Evolutionary conservation across 2,329 filamentous ascomycete genomes (phyloP), one percentile per base, ranked within the genome.

Genomic region (Nothophaeocryptopus gaeumannii): DNA sequence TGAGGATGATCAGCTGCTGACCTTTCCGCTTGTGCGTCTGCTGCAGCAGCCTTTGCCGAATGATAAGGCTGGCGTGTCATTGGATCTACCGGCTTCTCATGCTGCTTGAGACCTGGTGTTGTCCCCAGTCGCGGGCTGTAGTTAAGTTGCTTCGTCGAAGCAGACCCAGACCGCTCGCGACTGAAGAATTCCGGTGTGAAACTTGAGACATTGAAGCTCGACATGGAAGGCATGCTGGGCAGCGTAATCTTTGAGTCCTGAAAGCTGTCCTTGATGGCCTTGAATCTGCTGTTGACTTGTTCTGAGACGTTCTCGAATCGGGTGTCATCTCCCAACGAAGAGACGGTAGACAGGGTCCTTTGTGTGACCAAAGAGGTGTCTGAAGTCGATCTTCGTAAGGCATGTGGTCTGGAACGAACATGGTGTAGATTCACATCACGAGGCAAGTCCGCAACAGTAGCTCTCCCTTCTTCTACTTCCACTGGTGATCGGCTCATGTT

Each of bases 251-350:
- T 88, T 2, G 90, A 88, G 61, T 96, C 90, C 64, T 89, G 84
- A 54, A 88, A 82, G 64, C 86, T 95, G 66, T 96, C 91, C 64
- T 84, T 87, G 66, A 97, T 88, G 4, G 92, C 92, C 72, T 95
- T 95, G 64, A 93, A 78, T 36, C 92, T 81, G 59, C 87, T 89
- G 63, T 96, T 97, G 58, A 92, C 86, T 74, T 93, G 88, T 54
- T 89, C 86, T 37, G 84, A 82, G 10, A 95, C 83, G 67, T 93
- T 78, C 42, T 86, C 81, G 67, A 93, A 97, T 38, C 85, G 80
- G 34, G 82, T 82, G 61, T 92, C 88, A 64, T 96, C 89, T 2
- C 91, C 91, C 0, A 95, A 77, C 0, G 89, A 95, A 0, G 90
- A 93, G 1, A 86, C 84, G 20, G 84, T 78, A 0, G 91, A 95